Evolutionary conservation across 768 basidiomycete species (phyloP).

Genomic region (Tulasnella sp.): DNA sequence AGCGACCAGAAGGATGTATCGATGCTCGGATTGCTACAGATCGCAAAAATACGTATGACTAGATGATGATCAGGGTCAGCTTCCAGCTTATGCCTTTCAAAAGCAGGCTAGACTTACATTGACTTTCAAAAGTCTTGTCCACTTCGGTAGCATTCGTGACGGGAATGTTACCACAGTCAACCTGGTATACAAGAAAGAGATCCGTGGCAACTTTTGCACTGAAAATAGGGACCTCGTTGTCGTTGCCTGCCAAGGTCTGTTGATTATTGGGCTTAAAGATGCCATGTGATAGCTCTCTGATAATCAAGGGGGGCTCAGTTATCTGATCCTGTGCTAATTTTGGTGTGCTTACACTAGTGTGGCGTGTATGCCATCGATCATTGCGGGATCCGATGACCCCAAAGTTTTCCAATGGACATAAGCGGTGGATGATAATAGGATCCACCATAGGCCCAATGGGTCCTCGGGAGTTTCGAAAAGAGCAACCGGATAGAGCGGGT

Average conservation of each 20-base stretch:
- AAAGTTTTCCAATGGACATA: too few species aligned
- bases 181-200: slow-evolving; percentile 31
- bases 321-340: too few species aligned
- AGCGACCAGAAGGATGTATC: slow-evolving; percentile 36
- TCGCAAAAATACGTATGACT: slow-evolving; percentile 31
- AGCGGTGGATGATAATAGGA: too few species aligned
- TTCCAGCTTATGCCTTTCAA: neutral
- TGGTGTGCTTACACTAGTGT: too few species aligned
- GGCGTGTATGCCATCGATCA: too few species aligned
- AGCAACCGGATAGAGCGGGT: too few species aligned
- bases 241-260: slow-evolving; percentile 38
- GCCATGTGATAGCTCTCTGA: slow-evolving; percentile 54
- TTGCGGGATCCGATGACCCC: too few species aligned
- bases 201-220: slow-evolving; percentile 55
- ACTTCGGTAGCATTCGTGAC: too few species aligned
- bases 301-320: too few species aligned
- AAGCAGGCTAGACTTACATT: slow-evolving; percentile 6
- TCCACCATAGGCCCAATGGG: too few species aligned
- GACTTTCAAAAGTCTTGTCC: slow-evolving; percentile 6
- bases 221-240: slow-evolving; percentile 42
- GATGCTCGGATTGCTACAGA: slow-evolving; percentile 38
- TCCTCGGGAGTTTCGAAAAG: too few species aligned
- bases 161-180: slow-evolving; percentile 6
- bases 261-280: slow-evolving; percentile 59
- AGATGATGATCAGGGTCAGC: neutral